These are phyloP conservation scores for Podosphaera xanthii DNA, from an alignment of 2,329 filamentous ascomycete genomes.

Conservation along the genomic window DNA sequence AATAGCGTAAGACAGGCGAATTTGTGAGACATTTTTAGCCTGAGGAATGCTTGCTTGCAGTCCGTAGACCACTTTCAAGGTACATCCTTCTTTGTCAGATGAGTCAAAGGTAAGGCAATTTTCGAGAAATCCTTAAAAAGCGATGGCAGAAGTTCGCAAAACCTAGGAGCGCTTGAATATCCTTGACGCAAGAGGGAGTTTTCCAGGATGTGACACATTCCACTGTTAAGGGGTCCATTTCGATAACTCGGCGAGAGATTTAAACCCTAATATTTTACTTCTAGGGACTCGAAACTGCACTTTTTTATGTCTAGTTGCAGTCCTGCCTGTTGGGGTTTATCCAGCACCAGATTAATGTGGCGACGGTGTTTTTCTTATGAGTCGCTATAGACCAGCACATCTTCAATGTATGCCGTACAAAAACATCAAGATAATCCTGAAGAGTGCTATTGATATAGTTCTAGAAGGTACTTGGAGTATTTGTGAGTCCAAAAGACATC, in stretches of 20 bases:
- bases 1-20: not conserved
- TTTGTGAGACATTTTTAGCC: not conserved
- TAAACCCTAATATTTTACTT: not conserved
- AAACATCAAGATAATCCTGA: not conserved
- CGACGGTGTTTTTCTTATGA: not conserved
- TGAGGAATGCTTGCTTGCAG: not conserved
- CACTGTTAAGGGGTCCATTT: not conserved
- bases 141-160: not conserved
- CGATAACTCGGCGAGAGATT: not conserved
- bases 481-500: not conserved
- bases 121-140: not conserved
- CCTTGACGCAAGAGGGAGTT: not conserved
- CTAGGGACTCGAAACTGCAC: not conserved
- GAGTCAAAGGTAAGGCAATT: not conserved
- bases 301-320: not conserved
- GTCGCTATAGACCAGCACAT: not conserved
- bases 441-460: not conserved
- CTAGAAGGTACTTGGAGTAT: not conserved
- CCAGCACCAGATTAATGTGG: not conserved
- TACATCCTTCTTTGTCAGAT: not conserved
- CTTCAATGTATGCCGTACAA: not conserved
- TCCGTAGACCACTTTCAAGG: not conserved
- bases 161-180: not conserved
- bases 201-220: not conserved
- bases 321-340: not conserved